A percentile compares a stretch with the other conserved stretches of the same genome.
Evolutionary conservation across 257 asterid genomes (phyloP).

Genomic region (Knoxia roxburghii): DNA sequence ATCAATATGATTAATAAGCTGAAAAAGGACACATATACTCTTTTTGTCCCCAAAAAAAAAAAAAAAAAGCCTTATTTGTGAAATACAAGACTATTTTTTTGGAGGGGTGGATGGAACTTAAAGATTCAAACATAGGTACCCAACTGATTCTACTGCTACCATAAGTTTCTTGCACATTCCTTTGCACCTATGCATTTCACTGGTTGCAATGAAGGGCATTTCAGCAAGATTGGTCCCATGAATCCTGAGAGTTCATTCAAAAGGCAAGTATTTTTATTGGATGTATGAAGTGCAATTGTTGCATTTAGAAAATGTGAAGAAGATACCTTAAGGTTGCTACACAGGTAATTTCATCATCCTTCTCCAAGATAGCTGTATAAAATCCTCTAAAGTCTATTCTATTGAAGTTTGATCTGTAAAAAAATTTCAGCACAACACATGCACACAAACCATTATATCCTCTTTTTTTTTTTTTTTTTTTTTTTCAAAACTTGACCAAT

Average conservation of each 20-base stretch:
- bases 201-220: slow-evolving; percentile 64
- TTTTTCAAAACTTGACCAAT: not conserved
- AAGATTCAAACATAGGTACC: slow-evolving; percentile 1
- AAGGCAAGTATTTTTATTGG: not conserved
- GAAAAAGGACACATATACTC: too few relatives aligned
- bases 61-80: too few relatives aligned
- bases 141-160: slow-evolving; percentile 47
- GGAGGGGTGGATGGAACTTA: too few relatives aligned
- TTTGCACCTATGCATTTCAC: slow-evolving; percentile 31
- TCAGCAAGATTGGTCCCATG: slow-evolving; percentile 54
- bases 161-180: slow-evolving; percentile 56
- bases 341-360: slow-evolving; percentile 48
- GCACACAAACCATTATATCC: not conserved
- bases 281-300: not conserved
- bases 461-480: not conserved
- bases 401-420: slow-evolving; percentile 45
- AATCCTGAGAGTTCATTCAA: slow-evolving; percentile 26
- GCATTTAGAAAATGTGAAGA: not conserved
- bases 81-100: too few relatives aligned
- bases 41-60: too few relatives aligned
- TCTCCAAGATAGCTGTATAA: slow-evolving; percentile 54
- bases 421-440: not conserved
- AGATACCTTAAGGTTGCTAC: slow-evolving; percentile 52
- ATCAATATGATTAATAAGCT: not conserved
- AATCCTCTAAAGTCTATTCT: slow-evolving; percentile 40